Evolutionary conservation across 75 land plant genomes (phyloP).

Genomic region (Isoetes taiwanensis): DNA sequence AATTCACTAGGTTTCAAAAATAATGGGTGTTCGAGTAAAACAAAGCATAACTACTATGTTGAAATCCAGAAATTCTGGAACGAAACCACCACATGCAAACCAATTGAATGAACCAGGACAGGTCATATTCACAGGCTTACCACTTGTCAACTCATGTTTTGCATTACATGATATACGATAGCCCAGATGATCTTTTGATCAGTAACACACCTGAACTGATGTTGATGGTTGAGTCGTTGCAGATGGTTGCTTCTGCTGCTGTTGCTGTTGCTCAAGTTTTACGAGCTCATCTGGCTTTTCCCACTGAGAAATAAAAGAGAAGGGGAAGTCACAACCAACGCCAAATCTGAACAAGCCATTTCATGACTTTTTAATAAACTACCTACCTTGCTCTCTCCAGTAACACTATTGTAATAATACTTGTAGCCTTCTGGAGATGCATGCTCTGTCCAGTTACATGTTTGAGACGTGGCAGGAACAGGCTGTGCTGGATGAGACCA

Average conservation of each 20-base stretch:
- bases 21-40: neutral
- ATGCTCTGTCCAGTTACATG: conserved; percentile 93
- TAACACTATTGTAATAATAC: conserved; percentile 78
- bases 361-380: neutral
- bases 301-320: conserved; percentile 43
- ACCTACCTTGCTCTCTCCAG: conserved; percentile 77
- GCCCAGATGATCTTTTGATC: neutral
- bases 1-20: neutral
- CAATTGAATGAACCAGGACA: too few relatives aligned
- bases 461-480: conserved; percentile 24
- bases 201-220: neutral
- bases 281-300: conserved; percentile 87
- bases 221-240: conserved; percentile 12
- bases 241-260: conserved; percentile 30
- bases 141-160: too few relatives aligned
- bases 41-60: neutral
- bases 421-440: conserved; percentile 93
- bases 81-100: too few relatives aligned
- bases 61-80: too few relatives aligned
- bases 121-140: too few relatives aligned
- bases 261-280: conserved; percentile 40
- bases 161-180: neutral
- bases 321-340: neutral
- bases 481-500: conserved; percentile 13
- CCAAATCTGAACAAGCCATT: neutral